Evolutionary conservation across 225 moss, liverwort and hornwort genomes (phyloP).

Genomic region (Pseudisothecium myosuroides): DNA sequence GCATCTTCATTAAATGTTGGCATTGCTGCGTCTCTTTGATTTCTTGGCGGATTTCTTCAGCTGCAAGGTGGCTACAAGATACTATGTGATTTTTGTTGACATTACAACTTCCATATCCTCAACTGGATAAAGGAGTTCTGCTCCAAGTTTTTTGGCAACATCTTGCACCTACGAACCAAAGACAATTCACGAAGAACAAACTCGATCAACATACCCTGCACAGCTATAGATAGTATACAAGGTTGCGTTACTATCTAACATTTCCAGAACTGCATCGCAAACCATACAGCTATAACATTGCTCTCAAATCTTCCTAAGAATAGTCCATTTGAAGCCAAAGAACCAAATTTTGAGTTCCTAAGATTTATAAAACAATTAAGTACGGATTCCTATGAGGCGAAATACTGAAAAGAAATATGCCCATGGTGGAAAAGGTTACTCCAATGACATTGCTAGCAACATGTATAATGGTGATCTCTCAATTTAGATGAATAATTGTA

Average conservation of each 20-base stretch:
- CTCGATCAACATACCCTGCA: background rate
- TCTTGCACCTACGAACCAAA: conserved; percentile 61
- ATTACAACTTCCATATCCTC: conserved; percentile 56
- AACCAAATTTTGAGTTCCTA: background rate
- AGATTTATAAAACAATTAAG: background rate
- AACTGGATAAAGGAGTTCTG: conserved; percentile 50
- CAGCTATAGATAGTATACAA: background rate
- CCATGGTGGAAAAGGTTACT: background rate
- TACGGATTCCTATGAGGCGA: background rate
- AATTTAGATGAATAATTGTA: background rate
- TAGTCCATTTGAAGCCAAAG: background rate
- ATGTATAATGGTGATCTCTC: background rate
- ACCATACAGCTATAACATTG: background rate
- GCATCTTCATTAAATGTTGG: no score
- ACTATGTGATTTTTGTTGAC: conserved; percentile 80
- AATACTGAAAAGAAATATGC: background rate
- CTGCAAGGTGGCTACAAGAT: conserved; percentile 66
- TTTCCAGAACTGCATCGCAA: background rate
- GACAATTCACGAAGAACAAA: background rate
- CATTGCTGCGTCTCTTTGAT: no score
- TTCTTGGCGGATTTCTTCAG: no score
- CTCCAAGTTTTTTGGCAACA: conserved; percentile 64
- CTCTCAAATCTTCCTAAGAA: background rate
- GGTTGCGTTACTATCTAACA: background rate
- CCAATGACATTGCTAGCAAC: background rate